Evolutionary conservation across 1,284 basidiomycete species (phyloP).

Genomic region (Ceratobasidium papillatum): DNA sequence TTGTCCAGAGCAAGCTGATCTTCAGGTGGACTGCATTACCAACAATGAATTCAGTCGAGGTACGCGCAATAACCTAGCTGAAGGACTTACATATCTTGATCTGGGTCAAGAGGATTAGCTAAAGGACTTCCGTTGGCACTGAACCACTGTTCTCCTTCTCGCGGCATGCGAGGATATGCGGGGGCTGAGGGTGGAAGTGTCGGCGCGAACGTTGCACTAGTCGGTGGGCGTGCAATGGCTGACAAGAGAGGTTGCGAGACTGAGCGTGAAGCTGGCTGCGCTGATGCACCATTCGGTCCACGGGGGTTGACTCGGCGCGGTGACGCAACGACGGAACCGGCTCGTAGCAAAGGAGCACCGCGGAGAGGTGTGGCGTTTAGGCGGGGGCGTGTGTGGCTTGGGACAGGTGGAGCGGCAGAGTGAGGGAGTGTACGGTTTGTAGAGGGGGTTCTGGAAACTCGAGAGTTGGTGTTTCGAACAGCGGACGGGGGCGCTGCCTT

Average conservation of each 20-base stretch:
- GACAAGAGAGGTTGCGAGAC: slow-evolving; percentile 36
- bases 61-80: not conserved
- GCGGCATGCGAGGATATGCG: slow-evolving; percentile 66
- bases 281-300: not conserved
- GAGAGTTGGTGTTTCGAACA: slow-evolving; percentile 18
- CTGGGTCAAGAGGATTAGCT: slow-evolving; percentile 70
- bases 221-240: slow-evolving; percentile 56
- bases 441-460: slow-evolving; percentile 2
- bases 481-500: slow-evolving; percentile 25
- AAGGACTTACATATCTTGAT: slow-evolving; percentile 24
- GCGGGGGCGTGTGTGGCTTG: slow-evolving; percentile 30
- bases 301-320: not conserved
- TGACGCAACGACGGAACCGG: slow-evolving; percentile 3
- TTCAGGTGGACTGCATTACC: not conserved
- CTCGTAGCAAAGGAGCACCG: slow-evolving; percentile 11
- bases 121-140: slow-evolving; percentile 80
- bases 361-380: slow-evolving; percentile 35
- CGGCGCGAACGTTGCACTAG: slow-evolving; percentile 76
- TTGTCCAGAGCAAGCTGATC: slow-evolving; percentile 35
- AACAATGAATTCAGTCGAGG: not conserved
- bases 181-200: slow-evolving; percentile 66
- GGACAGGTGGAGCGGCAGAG: slow-evolving; percentile 1
- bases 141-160: slow-evolving; percentile 74
- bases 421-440: slow-evolving; percentile 6
- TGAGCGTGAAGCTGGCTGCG: slow-evolving; percentile 36